Evolutionary conservation across 371 early-diverging fungal genomes (phyloP).

Genomic region (Syncephalastrum sp.): DNA sequence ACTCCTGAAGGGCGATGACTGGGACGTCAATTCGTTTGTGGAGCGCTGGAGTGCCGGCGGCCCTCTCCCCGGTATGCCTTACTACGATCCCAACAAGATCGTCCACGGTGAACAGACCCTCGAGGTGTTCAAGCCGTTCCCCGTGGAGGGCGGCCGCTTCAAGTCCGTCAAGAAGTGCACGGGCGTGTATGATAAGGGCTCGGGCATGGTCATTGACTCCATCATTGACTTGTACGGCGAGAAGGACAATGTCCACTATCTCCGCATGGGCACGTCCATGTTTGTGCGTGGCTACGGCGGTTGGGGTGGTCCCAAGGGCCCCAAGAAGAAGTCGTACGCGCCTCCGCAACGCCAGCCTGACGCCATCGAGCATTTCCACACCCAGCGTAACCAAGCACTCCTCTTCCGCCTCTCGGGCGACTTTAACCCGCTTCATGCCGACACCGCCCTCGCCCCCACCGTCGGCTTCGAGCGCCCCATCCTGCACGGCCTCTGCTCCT

Average conservation of each 20-base stretch:
- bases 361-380: slow-evolving; percentile 48
- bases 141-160: slow-evolving; percentile 59
- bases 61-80: slow-evolving; percentile 62
- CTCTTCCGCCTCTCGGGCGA: slow-evolving; percentile 75
- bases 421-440: slow-evolving; percentile 74
- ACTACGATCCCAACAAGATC: slow-evolving; percentile 68
- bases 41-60: slow-evolving; percentile 38
- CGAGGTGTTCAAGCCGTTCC: slow-evolving; percentile 60
- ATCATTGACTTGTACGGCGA: slow-evolving; percentile 53
- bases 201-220: slow-evolving; percentile 66
- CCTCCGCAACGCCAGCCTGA: slow-evolving; percentile 64
- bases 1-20: slow-evolving; percentile 54
- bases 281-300: slow-evolving; percentile 66
- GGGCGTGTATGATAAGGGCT: slow-evolving; percentile 61
- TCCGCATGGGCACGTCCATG: slow-evolving; percentile 50
- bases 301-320: slow-evolving; percentile 66
- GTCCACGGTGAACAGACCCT: slow-evolving; percentile 76
- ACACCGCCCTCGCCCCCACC: slow-evolving; percentile 58
- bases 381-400: slow-evolving; percentile 57
- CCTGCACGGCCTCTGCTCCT: slow-evolving; percentile 74
- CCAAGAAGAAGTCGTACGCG: slow-evolving; percentile 46
- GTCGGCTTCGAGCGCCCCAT: slow-evolving; percentile 74
- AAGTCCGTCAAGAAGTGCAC: slow-evolving; percentile 50
- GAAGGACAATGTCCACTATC: slow-evolving; percentile 48
- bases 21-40: slow-evolving; percentile 66